phyloP scores from a whole-genome alignment of 345 rosid species.

The Gossypium sturtianum region DNA sequence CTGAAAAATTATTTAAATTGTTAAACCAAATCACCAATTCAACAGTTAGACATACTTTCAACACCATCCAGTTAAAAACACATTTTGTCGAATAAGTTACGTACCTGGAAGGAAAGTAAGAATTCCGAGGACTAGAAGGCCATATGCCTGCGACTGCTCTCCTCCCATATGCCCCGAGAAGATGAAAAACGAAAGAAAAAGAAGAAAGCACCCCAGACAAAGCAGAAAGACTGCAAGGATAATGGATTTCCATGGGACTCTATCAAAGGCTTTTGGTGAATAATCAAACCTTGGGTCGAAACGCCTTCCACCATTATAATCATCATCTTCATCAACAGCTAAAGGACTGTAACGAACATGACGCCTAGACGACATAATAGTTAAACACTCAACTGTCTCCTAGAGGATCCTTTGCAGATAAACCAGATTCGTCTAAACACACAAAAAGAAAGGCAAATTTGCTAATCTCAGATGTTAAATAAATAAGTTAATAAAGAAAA shows the following conservation, averaged over 20 bases:
- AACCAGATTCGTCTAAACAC: background rate
- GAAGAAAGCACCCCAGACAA: slow-evolving; percentile 59
- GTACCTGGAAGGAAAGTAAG: slow-evolving; percentile 84
- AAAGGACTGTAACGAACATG: slow-evolving; percentile 46
- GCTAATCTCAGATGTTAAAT: background rate
- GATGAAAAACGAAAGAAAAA: slow-evolving; percentile 63
- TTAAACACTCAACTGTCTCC: slow-evolving; percentile 8
- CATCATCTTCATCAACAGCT: slow-evolving; percentile 47
- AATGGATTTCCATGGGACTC: slow-evolving; percentile 79
- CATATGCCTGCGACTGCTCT: slow-evolving; percentile 72
- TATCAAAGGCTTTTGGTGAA: slow-evolving; percentile 51
- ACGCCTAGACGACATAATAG: slow-evolving; percentile 58
- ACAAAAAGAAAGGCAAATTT: background rate
- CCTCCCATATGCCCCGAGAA: slow-evolving; percentile 87
- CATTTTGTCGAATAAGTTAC: background rate
- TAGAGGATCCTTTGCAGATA: background rate
- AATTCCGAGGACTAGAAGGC: slow-evolving; percentile 69
- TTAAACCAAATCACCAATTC: background rate
- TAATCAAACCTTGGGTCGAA: slow-evolving; percentile 72
- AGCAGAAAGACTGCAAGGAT: slow-evolving; percentile 66
- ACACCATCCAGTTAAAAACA: background rate
- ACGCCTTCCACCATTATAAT: slow-evolving; percentile 23
- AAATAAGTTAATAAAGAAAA: background rate
- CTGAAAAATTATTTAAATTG: background rate
- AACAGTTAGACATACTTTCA: background rate